These are phyloP conservation scores for Penstemon davidsonii DNA, from an alignment of 257 asterid species.

Conservation along the genomic window DNA sequence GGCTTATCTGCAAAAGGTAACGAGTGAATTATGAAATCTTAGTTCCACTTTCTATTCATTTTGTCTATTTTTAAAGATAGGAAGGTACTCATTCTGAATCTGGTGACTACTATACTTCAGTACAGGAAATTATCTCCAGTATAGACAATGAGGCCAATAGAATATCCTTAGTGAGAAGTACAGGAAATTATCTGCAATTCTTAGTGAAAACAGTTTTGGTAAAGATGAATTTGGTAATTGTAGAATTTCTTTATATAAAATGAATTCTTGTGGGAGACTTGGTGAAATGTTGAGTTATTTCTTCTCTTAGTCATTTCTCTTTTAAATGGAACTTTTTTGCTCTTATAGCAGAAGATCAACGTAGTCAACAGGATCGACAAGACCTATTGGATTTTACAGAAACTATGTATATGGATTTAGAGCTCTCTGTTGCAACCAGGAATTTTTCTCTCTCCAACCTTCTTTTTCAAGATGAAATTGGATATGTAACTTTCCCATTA, in stretches of 20 bases:
- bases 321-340: constrained; percentile 15
- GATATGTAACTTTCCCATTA: constrained; percentile 82
- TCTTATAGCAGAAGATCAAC: constrained; percentile 40
- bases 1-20: not conserved
- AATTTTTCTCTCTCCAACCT: constrained; percentile 60
- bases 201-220: constrained; percentile 5
- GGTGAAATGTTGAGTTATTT: constrained; percentile 5
- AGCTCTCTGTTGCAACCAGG: constrained; percentile 68
- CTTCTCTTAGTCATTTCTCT: constrained; percentile 14
- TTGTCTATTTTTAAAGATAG: not conserved
- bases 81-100: no score
- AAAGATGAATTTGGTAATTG: constrained; percentile 8
- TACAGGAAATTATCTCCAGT: not conserved
- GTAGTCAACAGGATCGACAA: constrained; percentile 37
- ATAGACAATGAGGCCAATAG: not conserved
- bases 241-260: not conserved
- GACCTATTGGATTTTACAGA: constrained; percentile 37
- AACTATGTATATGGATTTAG: constrained; percentile 65
- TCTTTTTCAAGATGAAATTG: constrained; percentile 88
- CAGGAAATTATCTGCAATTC: no score
- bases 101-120: not conserved
- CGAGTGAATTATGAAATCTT: no score
- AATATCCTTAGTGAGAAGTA: no score
- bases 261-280: constrained; percentile 2
- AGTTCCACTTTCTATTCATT: not conserved